Conservation (phyloP, 768 basidiomycete genomes). For the Gyrodon lividus region DNA sequence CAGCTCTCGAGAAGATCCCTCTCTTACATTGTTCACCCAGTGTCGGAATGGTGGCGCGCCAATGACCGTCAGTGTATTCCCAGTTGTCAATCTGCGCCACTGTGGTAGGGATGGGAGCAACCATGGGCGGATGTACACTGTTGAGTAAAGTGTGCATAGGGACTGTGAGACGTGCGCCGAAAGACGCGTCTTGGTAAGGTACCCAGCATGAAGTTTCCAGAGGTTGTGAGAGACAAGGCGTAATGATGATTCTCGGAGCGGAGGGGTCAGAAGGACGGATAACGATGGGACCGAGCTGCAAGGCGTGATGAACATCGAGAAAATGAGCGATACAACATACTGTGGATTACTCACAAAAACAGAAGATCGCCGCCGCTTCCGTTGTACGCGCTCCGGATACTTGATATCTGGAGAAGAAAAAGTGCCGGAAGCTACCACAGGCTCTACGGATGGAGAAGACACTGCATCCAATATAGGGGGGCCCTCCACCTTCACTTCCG, state of each 20-base stretch:
- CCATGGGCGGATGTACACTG: slow-evolving; percentile 45
- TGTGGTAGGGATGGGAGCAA: slow-evolving; percentile 16
- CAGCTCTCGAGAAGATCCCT: slow-evolving; percentile 42
- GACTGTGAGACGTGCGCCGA: slow-evolving; percentile 49
- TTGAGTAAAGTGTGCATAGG: slow-evolving; percentile 49
- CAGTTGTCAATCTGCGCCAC: slow-evolving; percentile 37
- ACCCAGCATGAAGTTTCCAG: slow-evolving; percentile 44
- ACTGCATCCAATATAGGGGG: background rate
- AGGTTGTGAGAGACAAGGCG: slow-evolving; percentile 41
- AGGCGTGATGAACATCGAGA: background rate
- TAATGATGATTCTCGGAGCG: slow-evolving; percentile 52
- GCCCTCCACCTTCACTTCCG: background rate
- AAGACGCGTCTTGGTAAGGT: slow-evolving; percentile 55
- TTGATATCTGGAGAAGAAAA: background rate
- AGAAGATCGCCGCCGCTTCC: slow-evolving; percentile 14
- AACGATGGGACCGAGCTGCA: slow-evolving; percentile 25
- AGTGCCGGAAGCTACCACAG: background rate
- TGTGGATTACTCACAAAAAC: background rate
- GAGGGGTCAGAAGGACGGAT: slow-evolving; percentile 35
- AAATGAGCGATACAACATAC: background rate
- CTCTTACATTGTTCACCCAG: slow-evolving; percentile 45
- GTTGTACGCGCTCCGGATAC: slow-evolving; percentile 6
- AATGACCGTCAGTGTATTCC: slow-evolving; percentile 53
- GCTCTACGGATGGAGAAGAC: background rate
- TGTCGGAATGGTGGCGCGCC: slow-evolving; percentile 48